Base-by-base conservation (phyloP, 108 stramenopile species). In the Pinguiococcus pyrenoidosus region DNA sequence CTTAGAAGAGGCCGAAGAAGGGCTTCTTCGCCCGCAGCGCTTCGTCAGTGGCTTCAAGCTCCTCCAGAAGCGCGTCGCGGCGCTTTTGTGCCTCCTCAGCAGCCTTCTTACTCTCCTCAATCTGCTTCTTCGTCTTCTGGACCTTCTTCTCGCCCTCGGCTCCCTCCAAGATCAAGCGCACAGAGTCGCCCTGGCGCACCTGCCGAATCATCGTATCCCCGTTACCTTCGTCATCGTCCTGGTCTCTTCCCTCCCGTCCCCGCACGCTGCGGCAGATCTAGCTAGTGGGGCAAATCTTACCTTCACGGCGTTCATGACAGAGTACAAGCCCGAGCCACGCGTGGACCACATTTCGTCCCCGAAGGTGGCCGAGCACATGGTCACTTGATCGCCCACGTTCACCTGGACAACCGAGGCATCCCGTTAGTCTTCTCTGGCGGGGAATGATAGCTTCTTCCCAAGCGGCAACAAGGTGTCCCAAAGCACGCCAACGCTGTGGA, bases 281-380 rank as follows among this genome's bases (percentile, higher is more conserved):
- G 29, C 2, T 13, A 46, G n/a, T 29, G 45, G 45, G 29, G 10
- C 14, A 32, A 4, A 36, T 13, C 81, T 69, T 2, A 92, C 84
- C 34, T 83, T 74, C 56, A 92, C 86, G 27, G 91, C 91, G 23
- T 81, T 75, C 68, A 87, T 55, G 1, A 90, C 85, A 3, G 84
- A 71, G 27, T 74, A 65, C 28, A 93, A 53, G n/a, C 92, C 89
- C 1, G 72, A 85, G 13, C 89, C 87, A 32, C 84, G 66, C 21
- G 77, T 73, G 41, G 76, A 74, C 92, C 92, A 94, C 78, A 90
- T 81, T 57, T 94, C 66, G 62, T 91, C 78, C 10, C 92, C 92
- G 61, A 94, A 94, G 1, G 92, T 94, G 3, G 92, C 88, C 14
- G 78, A 80, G 48, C 83, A 81, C 84, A 94, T 90, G 36, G 82